These are phyloP conservation scores for Mucor indicus DNA, from an alignment of 371 early-diverging fungal genomes.

Conservation along the genomic window DNA sequence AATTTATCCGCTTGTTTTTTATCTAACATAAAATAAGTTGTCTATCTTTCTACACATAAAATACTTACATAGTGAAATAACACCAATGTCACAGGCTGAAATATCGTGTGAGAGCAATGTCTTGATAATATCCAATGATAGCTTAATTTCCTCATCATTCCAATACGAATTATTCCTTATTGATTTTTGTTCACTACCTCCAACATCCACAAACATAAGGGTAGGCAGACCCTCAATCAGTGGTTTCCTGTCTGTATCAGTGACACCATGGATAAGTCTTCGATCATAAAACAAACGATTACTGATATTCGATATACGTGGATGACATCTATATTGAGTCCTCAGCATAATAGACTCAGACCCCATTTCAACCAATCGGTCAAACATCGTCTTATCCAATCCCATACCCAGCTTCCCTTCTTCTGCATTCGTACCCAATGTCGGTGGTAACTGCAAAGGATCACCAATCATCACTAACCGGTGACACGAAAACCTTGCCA, in stretches of 20 bases:
- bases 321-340: conserved; percentile 93
- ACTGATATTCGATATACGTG: conserved; percentile 72
- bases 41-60: not conserved
- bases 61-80: conserved; percentile 66
- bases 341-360: conserved; percentile 64
- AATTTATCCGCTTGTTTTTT: conserved; percentile 68
- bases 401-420: conserved; percentile 51
- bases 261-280: conserved; percentile 58
- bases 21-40: conserved; percentile 30
- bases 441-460: conserved; percentile 85
- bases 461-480: conserved; percentile 89
- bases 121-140: conserved; percentile 42
- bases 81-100: conserved; percentile 52
- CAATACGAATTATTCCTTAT: conserved; percentile 43
- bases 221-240: conserved; percentile 61
- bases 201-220: conserved; percentile 67
- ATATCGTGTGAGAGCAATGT: conserved; percentile 39
- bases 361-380: conserved; percentile 62
- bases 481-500: conserved; percentile 60
- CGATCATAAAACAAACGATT: conserved; percentile 78
- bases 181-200: conserved; percentile 44
- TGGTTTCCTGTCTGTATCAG: conserved; percentile 45
- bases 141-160: conserved; percentile 54
- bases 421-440: conserved; percentile 55
- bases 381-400: conserved; percentile 85